Base-by-base conservation (phyloP, 2,329 filamentous ascomycete species). In the Bipolaris victoriae region DNA sequence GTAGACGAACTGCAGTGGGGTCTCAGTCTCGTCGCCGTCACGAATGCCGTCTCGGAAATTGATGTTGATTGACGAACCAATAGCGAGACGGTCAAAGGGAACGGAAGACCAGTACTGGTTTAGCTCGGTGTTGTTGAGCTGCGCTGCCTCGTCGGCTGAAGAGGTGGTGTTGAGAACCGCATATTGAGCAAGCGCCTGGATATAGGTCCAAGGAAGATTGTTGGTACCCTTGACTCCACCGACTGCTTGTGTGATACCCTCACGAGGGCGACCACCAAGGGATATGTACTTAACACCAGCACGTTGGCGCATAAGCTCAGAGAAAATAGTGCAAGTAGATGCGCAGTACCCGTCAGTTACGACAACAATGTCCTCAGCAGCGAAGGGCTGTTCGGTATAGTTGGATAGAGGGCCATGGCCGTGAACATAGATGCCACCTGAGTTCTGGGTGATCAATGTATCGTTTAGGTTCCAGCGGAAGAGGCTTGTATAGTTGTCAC, bases 191-290 rank as follows among this genome's bases (percentile, higher is more conserved):
- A 69, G 49, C 20, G 52, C 52, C 47, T 75, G 72, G 49, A 77
- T 75, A 57, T 70, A 73, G 20, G 49, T 50, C 71, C 70, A 75
- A 0, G 66, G 64, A 18, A 53, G 63, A 55, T 74, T 67, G 61
- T 82, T 78, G 0, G 77, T 76, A 31, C 88, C 88, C 65, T 88
- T 86, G 46, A 86, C 82, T n/a, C 87, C 88, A n/a, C 87, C 86
- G 16, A 88, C 77, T 35, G 75, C 75, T 60, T 77, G 75, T 0
- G 88, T 89, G 0, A 83, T 81, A 3, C 76, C 77, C 0, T 78
- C 65, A 10, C 76, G 74, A 0, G 87, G 83, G 1, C 84, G 82
- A 1, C 88, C 88, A 9, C 88, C 88, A 22, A 87, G 77, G 1
- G 80, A 80, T 44, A 89, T 79, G 35, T 83, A 83, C 61, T 82